Base-by-base conservation (phyloP, 306 rosid species). In the Cicer bijugum region DNA sequence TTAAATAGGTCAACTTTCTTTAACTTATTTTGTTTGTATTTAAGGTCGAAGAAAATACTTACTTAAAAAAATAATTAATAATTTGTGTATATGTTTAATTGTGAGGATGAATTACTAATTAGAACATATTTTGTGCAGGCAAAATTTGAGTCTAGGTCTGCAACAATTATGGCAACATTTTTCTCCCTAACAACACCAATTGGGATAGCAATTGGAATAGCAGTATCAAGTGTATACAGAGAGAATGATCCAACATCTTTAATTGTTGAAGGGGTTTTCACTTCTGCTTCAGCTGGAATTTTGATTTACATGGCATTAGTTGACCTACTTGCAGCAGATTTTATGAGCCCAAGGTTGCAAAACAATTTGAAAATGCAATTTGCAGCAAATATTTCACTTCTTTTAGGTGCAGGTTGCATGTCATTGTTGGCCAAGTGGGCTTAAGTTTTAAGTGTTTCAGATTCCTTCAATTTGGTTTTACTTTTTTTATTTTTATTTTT, bases 241-340 rank as follows among this genome's bases (percentile, higher is more conserved):
- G 89, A 85, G 69, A 86, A 81, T 33, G 75, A 85, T 14, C 81
- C 88, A 2, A 88, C 85, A 12, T 75, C 97, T 60, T 68, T 91
- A 3, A 86, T 85, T 37, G 78, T 89, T 35, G 85, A 87, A 77
- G 97, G 96, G 15, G 68, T 82, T 50, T 75, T 89, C 40, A 77
- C 86, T 57, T 80, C 92, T 57, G 88, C 96, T 6, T 83, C 97
- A 0, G 85, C 95, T 57, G 92, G 95, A 52, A 91, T 91, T 8
- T 82, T 91, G 40, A 86, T 91, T 48, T 88, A 91, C 75, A 89
- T 91, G 97, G 80, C 96, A 7, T 69, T 91, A 9, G 97, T 91
- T 33, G 97, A 91, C 9, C 69, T 91, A 0, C 55, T 91, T 9
- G 96, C 92, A 14, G 97, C 91, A 9, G 91, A 91, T 86, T 87